phyloP scores from a whole-genome alignment of 805 yeast genomes.

The Ogataea glucozyma region DNA sequence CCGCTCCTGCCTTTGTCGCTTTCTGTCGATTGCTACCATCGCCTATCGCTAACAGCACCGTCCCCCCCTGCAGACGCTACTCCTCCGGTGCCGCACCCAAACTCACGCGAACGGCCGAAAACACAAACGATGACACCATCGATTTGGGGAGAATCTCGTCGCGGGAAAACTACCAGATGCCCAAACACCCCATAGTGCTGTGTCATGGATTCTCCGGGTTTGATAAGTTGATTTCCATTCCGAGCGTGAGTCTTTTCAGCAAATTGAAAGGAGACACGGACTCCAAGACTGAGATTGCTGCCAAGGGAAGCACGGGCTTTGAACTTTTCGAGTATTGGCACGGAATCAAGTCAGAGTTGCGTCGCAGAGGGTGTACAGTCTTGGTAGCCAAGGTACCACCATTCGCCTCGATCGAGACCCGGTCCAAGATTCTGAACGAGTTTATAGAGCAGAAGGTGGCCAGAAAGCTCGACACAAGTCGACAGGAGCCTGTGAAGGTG shows the following conservation, averaged over 20 bases:
- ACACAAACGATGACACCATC: constrained; percentile 21
- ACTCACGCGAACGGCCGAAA: constrained; percentile 14
- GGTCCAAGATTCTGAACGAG: constrained; percentile 60
- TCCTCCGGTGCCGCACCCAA: too few species aligned
- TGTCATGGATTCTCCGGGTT: constrained; percentile 91
- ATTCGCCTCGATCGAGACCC: constrained; percentile 67
- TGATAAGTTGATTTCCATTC: constrained; percentile 52
- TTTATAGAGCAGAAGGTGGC: constrained; percentile 42
- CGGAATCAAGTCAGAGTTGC: constrained; percentile 68
- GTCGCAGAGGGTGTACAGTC: constrained; percentile 63
- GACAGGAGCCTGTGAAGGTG: constrained; percentile 46
- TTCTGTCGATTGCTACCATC: neutral
- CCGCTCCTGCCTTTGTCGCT: neutral
- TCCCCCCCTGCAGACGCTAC: too few species aligned
- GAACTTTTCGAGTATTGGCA: constrained; percentile 72
- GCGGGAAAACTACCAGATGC: constrained; percentile 50
- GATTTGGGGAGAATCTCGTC: constrained; percentile 36
- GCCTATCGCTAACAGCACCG: too few species aligned
- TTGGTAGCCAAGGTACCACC: constrained; percentile 80
- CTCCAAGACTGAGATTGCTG: constrained; percentile 7
- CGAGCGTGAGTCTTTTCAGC: constrained; percentile 18
- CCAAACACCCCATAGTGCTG: constrained; percentile 71
- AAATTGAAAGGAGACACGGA: neutral
- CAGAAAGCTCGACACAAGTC: constrained; percentile 26
- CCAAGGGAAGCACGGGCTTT: constrained; percentile 31